These are phyloP conservation scores for Penicillium sp. DNA, from an alignment of 2,329 filamentous ascomycete species.

Conservation along the genomic window DNA sequence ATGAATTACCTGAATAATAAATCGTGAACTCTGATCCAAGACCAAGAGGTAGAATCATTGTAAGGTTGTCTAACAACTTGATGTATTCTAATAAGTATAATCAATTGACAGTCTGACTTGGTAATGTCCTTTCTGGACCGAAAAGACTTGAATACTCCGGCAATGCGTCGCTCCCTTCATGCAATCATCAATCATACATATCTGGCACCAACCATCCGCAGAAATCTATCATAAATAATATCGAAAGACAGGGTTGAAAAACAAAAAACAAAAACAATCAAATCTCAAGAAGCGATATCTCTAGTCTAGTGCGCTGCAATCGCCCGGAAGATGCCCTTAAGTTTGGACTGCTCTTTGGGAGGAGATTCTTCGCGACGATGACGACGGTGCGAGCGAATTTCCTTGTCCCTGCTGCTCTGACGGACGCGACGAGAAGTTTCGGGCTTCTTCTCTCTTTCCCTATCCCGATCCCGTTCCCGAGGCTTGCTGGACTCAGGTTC, in stretches of 20 bases:
- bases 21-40: background rate
- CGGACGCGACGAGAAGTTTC: slow-evolving; percentile 27
- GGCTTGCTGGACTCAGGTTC: slow-evolving; percentile 24
- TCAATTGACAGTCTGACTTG: slow-evolving; percentile 14
- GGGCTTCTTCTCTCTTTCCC: slow-evolving; percentile 15
- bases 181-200: slow-evolving; percentile 23
- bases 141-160: slow-evolving; percentile 26
- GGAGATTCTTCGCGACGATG: slow-evolving; percentile 35
- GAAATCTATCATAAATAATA: slow-evolving; percentile 9
- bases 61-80: slow-evolving; percentile 1
- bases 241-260: slow-evolving; percentile 17
- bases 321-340: slow-evolving; percentile 36
- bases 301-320: slow-evolving; percentile 33
- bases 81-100: background rate
- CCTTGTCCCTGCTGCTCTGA: slow-evolving; percentile 23
- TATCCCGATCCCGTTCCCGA: slow-evolving; percentile 23
- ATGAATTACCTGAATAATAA: background rate
- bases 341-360: slow-evolving; percentile 30
- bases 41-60: background rate
- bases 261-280: background rate
- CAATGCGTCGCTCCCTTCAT: slow-evolving; percentile 30
- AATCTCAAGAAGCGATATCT: no score
- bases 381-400: slow-evolving; percentile 28
- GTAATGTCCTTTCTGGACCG: slow-evolving; percentile 16
- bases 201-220: slow-evolving; percentile 12